Evolutionary conservation across 805 yeast genomes (phyloP), one percentile per base, ranked within the genome.

Genomic region (Candida glaebosa): DNA sequence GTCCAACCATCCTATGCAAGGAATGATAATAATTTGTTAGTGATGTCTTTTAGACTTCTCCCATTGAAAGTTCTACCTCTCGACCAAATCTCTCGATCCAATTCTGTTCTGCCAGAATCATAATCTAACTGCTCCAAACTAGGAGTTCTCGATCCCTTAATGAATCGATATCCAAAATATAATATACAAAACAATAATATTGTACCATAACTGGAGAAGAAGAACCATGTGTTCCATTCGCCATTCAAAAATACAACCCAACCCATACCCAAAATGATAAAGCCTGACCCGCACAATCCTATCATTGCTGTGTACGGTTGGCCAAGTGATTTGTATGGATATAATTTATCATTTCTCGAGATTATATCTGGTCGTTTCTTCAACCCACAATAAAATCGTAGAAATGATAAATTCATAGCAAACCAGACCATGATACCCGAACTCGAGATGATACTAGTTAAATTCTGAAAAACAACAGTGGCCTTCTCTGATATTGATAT

Each of bases 61-160:
- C 52, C 50, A 45, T 67, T 65, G 46, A 65, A 69, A 39, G 69
- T 73, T 37, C 61, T 56, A 18, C 85, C 87, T 43, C 87, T 93
- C 49, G 82, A 87, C 95, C 95, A 87, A 17, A 81, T 78, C 47
- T 77, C 77, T 37, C 88, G 68, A 60, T 88, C 96, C 63, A 82
- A 79, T 57, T 87, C 96, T 38, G 93, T 72, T 52, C 96, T 69
- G 2, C 96, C 96, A 0, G 87, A 76, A 58, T 88, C 96, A 56
- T 84, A 74, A 58, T 88, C 95, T 45, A 87, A 57, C 35, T 85
- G 82, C 50, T 84, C 90, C 35, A 86, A 63, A 38, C 86, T 73
- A 39, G 80, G 85, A 8, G 82, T 65, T 47, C 79, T 75, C 1
- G 90, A 81, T 7, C 87, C 78, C 44, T 79, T 75, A 12, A 80